phyloP scores from a whole-genome alignment of 2,329 filamentous ascomycete genomes.

The Trichothecium roseum region DNA sequence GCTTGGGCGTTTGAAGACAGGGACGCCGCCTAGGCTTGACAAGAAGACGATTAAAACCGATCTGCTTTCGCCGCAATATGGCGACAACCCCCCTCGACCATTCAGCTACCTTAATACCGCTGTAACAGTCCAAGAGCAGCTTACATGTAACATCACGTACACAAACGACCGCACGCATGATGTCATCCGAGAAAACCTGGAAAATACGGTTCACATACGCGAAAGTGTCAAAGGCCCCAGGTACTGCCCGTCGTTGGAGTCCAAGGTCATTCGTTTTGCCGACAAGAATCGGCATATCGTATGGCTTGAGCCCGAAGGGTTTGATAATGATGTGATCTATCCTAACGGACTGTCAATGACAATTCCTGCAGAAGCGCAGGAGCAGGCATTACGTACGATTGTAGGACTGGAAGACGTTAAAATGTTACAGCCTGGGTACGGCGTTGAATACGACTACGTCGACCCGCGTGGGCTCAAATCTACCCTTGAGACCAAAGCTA shows the following conservation, averaged over 20 bases:
- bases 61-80: conserved; percentile 59
- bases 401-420: conserved; percentile 77
- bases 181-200: conserved; percentile 78
- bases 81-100: conserved; percentile 76
- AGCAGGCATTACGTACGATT: conserved; percentile 75
- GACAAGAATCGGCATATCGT: conserved; percentile 77
- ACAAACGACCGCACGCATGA: conserved; percentile 78
- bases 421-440: conserved; percentile 93
- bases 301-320: conserved; percentile 95
- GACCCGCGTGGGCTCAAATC: conserved; percentile 79
- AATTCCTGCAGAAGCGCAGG: conserved; percentile 78
- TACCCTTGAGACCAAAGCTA: conserved; percentile 91
- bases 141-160: conserved; percentile 78
- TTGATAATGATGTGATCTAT: conserved; percentile 81
- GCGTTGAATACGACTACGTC: conserved; percentile 97
- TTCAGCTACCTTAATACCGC: conserved; percentile 83
- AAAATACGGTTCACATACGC: conserved; percentile 91
- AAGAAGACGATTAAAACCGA: conserved; percentile 72
- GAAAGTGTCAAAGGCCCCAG: conserved; percentile 90
- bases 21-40: conserved; percentile 82
- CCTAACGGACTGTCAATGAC: conserved; percentile 98
- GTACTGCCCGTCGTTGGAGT: conserved; percentile 92
- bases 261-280: conserved; percentile 81
- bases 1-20: conserved; percentile 86
- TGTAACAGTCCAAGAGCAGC: conserved; percentile 70